Conservation (phyloP, 1,284 basidiomycete species). For the Ganoderma resinaceum region DNA sequence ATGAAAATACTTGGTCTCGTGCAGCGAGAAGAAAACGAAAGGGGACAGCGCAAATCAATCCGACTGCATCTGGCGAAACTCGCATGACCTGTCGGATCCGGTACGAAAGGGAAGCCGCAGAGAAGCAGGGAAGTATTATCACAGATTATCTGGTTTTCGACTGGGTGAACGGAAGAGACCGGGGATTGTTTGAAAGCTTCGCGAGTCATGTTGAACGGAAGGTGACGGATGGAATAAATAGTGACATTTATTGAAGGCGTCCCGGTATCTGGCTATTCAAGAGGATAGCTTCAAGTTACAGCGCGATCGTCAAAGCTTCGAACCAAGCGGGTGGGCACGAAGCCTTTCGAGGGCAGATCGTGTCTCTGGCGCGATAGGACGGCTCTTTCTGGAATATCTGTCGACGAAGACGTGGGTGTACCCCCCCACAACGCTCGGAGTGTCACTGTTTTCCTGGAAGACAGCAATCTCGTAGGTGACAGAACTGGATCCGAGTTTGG, state of each 20-base stretch:
- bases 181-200: constrained; percentile 72
- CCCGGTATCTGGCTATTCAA: not conserved
- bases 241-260: not conserved
- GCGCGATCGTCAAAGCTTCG: not conserved
- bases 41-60: constrained; percentile 19
- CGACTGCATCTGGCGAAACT: constrained; percentile 22
- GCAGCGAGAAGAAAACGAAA: constrained; percentile 61
- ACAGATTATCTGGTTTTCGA: constrained; percentile 40
- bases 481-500: constrained; percentile 70
- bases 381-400: constrained; percentile 58
- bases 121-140: not conserved
- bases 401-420: constrained; percentile 86
- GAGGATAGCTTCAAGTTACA: not conserved
- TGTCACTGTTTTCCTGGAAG: constrained; percentile 57
- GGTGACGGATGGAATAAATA: constrained; percentile 22
- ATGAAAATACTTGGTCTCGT: constrained; percentile 77
- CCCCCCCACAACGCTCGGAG: constrained; percentile 71
- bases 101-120: constrained; percentile 26
- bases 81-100: constrained; percentile 36
- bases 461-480: constrained; percentile 80
- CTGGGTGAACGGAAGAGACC: constrained; percentile 71
- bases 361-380: constrained; percentile 47
- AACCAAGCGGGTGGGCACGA: constrained; percentile 9
- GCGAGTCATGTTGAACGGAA: constrained; percentile 62
- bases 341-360: constrained; percentile 52